These are phyloP conservation scores for Afroboletus lepidellus DNA, from an alignment of 1,284 basidiomycete species.

Conservation along the genomic window DNA sequence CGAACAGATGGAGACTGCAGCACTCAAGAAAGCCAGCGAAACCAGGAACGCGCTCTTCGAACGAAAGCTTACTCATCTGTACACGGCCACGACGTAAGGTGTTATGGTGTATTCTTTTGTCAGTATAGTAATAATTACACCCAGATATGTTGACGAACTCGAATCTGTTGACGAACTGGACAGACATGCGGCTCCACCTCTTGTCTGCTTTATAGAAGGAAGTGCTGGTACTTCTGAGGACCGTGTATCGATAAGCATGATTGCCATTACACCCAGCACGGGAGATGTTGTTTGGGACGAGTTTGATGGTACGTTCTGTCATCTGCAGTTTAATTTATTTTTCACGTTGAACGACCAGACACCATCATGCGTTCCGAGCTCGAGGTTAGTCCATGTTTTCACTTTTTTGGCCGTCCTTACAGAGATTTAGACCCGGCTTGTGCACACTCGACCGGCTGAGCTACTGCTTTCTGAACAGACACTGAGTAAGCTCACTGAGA, in stretches of 20 bases:
- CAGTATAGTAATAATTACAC: slow-evolving; percentile 6
- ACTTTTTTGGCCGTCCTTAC: slow-evolving; percentile 4
- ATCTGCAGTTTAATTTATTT: slow-evolving; percentile 2
- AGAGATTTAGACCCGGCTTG: slow-evolving; percentile 66
- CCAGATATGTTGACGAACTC: slow-evolving; percentile 72
- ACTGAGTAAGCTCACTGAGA: slow-evolving; percentile 74
- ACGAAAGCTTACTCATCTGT: slow-evolving; percentile 78
- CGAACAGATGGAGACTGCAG: slow-evolving; percentile 92
- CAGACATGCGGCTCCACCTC: slow-evolving; percentile 51
- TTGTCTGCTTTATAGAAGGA: slow-evolving; percentile 76
- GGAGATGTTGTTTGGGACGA: slow-evolving; percentile 93
- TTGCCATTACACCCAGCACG: slow-evolving; percentile 82
- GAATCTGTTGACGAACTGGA: slow-evolving; percentile 68
- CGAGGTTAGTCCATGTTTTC: slow-evolving; percentile 48
- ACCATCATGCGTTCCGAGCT: slow-evolving; percentile 83
- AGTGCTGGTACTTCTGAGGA: slow-evolving; percentile 49
- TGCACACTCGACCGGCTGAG: slow-evolving; percentile 83
- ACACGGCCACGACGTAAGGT: slow-evolving; percentile 84
- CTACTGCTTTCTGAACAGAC: slow-evolving; percentile 64
- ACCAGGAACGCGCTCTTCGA: slow-evolving; percentile 83
- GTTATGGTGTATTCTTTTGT: background rate
- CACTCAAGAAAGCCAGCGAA: slow-evolving; percentile 88
- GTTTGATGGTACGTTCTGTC: slow-evolving; percentile 61
- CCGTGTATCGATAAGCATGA: slow-evolving; percentile 66
- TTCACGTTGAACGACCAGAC: slow-evolving; percentile 45